Conservation (phyloP, 768 basidiomycete species). For the Trametes maxima region DNA sequence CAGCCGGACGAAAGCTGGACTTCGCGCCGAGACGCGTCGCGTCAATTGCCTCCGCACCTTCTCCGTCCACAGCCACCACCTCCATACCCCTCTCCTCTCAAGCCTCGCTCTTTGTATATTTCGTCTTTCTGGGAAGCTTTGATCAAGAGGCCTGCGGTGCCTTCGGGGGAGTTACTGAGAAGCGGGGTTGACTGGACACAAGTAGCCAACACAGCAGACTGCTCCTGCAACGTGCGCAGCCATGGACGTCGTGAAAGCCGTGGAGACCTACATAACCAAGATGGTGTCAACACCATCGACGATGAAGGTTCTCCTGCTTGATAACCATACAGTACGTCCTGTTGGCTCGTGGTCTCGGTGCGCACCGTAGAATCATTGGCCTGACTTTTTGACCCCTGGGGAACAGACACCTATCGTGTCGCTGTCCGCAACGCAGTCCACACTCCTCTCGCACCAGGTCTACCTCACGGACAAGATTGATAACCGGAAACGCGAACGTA, state of each 20-base stretch:
- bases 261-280: constrained; percentile 91
- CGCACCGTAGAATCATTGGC: not conserved
- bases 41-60: constrained; percentile 2
- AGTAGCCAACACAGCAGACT: not conserved
- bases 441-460: constrained; percentile 90
- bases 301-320: constrained; percentile 96
- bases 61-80: constrained; percentile 14
- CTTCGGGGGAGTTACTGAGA: not conserved
- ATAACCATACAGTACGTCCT: constrained; percentile 82
- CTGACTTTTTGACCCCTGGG: not conserved
- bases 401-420: constrained; percentile 92
- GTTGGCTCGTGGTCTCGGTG: too few species aligned
- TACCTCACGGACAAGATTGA: constrained; percentile 98
- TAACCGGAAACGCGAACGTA: constrained; percentile 86
- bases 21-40: constrained; percentile 17
- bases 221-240: constrained; percentile 5
- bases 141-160: not conserved
- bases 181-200: too few species aligned
- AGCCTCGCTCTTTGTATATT: not conserved
- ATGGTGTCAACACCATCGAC: constrained; percentile 81
- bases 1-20: constrained; percentile 9
- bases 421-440: constrained; percentile 91
- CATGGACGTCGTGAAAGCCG: constrained; percentile 96
- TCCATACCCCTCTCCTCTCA: not conserved
- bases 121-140: not conserved